These are phyloP conservation scores for Pyrus communis DNA, from an alignment of 306 rosid species.

Conservation along the genomic window DNA sequence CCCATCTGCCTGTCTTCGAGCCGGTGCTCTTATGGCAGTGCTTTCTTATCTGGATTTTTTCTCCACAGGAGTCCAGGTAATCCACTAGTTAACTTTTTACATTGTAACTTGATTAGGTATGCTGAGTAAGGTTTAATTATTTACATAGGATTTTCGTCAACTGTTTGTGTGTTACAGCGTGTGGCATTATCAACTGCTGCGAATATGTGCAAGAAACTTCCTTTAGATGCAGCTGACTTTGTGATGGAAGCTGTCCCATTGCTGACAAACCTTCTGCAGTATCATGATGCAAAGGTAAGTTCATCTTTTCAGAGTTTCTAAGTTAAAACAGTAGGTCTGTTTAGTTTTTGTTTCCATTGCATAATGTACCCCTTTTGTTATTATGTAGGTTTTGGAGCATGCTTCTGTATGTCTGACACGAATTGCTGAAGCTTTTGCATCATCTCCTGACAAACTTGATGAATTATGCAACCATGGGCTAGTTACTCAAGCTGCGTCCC, in stretches of 20 bases:
- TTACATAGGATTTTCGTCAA: neutral
- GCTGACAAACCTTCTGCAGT: slow-evolving; percentile 91
- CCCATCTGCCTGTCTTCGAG: slow-evolving; percentile 96
- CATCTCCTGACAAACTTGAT: slow-evolving; percentile 86
- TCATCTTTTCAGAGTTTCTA: neutral
- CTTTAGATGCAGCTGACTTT: slow-evolving; percentile 98
- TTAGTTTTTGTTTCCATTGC: neutral
- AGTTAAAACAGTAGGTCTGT: neutral
- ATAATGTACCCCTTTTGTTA: neutral
- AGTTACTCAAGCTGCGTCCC: slow-evolving; percentile 91
- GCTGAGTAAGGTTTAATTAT: neutral
- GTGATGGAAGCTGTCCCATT: slow-evolving; percentile 99
- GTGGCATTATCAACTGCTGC: slow-evolving; percentile 99
- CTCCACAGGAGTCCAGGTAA: slow-evolving; percentile 97
- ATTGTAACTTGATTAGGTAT: neutral
- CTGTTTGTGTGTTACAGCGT: slow-evolving; percentile 44
- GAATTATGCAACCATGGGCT: slow-evolving; percentile 91
- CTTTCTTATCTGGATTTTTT: slow-evolving; percentile 94
- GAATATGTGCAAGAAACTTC: slow-evolving; percentile 99
- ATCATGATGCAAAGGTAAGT: slow-evolving; percentile 87
- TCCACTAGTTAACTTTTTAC: neutral
- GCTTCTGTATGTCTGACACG: slow-evolving; percentile 98
- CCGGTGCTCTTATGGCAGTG: slow-evolving; percentile 99
- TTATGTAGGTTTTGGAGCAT: slow-evolving; percentile 85
- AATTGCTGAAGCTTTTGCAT: slow-evolving; percentile 97